Evolutionary conservation across 129 eudicot species (phyloP), one percentile per base, ranked within the genome.

Genomic region (Erigeron canadensis): DNA sequence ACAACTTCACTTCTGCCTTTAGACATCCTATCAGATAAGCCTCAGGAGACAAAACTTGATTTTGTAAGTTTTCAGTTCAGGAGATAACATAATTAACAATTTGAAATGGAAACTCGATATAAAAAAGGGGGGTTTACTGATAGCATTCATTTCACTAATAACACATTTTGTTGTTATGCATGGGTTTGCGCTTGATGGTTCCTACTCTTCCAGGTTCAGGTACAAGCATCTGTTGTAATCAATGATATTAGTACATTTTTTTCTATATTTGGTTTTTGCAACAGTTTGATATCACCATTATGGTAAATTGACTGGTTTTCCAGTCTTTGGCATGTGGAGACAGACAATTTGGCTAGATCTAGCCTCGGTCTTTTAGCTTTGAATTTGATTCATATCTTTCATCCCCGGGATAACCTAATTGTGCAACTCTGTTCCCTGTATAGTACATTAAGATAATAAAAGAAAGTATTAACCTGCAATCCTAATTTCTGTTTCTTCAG

Each of bases 1-100:
- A 87, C 96, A 34, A 87, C 96, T 64, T 89, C 98, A 64, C 75
- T 87, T 75, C 51, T 89, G 42, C 98, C 96, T 63, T 84, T 93
- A n/a, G 92, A 89, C 34, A 72, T 93, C 60, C 87, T 89, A 34
- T 85, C 89, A 17, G 96, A 89, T 70, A 85, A 75, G 73, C 81
- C 96, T 66, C 86, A 78, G 12, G 95, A 85, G 85, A 79, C 79
- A 61, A 74, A 84, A 67, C 66, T 89, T 75, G 86, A 89, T 41
- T 77, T 79, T 78, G 95, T 93, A 84, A 75, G 86, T 75, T 57
- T 72, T 28, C 58, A 9, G 0, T 10, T 9, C 1, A 1, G 38
- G 18, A 61, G 44, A 61, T 15, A 54, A 54, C 7, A 12, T 51
- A 43, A 51, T 15, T 19, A 58, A 22, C 42, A 28, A 9, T n/a